Percentiles rank a stretch among this genome's conserved stretches.
These are phyloP conservation scores for Datisca glomerata DNA, from an alignment of 306 rosid species.

Conservation along the genomic window DNA sequence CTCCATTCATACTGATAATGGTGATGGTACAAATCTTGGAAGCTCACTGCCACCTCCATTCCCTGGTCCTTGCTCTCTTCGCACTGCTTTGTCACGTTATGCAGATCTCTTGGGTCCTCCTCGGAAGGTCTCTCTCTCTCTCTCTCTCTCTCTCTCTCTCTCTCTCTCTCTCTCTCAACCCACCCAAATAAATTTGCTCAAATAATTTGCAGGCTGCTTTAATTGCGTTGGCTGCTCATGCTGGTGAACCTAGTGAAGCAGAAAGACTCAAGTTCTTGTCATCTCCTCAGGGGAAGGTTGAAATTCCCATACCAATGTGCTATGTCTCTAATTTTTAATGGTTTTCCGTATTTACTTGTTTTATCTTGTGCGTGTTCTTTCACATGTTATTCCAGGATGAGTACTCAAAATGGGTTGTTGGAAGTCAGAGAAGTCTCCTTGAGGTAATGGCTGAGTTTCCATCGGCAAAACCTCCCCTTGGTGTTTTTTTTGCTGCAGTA, in stretches of 20 bases:
- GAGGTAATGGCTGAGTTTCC: constrained; percentile 88
- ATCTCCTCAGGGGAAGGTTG: constrained; percentile 93
- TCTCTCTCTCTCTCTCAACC: background rate
- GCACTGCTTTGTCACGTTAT: constrained; percentile 58
- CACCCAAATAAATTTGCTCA: too few species aligned
- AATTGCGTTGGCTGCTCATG: constrained; percentile 83
- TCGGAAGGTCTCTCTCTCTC: constrained; percentile 55
- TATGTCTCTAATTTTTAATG: constrained; percentile 1
- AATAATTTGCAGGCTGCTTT: constrained; percentile 51
- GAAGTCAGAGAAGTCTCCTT: constrained; percentile 91
- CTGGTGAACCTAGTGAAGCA: constrained; percentile 80
- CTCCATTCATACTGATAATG: constrained; percentile 64
- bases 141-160: background rate
- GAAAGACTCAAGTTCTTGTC: constrained; percentile 84
- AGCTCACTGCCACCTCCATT: constrained; percentile 76
- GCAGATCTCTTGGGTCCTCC: constrained; percentile 90
- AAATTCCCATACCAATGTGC: constrained; percentile 8
- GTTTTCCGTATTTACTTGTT: constrained; percentile 8
- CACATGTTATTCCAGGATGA: constrained; percentile 54
- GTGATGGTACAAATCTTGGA: constrained; percentile 73
- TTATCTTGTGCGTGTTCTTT: constrained; percentile 15
- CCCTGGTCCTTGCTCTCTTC: constrained; percentile 71
- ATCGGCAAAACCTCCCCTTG: constrained; percentile 85
- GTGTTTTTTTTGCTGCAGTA: constrained; percentile 86
- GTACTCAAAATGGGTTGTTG: constrained; percentile 73